A percentile compares a stretch with the other conserved stretches of the same genome.
phyloP scores from a whole-genome alignment of 345 rosid species.

The Eucalyptus shirleyi region DNA sequence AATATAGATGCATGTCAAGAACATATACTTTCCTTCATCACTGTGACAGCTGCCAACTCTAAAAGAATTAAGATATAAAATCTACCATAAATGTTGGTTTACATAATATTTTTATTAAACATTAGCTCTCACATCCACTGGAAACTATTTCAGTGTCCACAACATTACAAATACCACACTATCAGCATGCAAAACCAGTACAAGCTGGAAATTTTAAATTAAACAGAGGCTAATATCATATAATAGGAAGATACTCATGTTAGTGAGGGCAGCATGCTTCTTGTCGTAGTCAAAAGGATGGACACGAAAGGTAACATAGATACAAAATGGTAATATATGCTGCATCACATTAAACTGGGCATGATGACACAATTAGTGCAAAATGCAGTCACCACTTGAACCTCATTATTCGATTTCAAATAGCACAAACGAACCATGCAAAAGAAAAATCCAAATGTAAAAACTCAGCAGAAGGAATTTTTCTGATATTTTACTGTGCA shows the following conservation, averaged over 20 bases:
- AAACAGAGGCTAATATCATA: not conserved
- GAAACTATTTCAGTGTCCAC: not conserved
- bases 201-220: not conserved
- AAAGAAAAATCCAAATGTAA: not conserved
- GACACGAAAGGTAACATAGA: not conserved
- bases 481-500: not conserved
- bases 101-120: not conserved
- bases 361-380: not conserved
- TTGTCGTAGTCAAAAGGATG: not conserved
- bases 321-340: not conserved
- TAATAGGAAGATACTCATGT: not conserved
- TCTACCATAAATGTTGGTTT: not conserved
- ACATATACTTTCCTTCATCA: not conserved
- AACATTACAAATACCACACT: not conserved
- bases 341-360: not conserved
- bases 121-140: not conserved
- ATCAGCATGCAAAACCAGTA: not conserved
- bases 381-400: not conserved
- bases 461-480: not conserved
- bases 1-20: not conserved
- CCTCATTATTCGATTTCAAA: not conserved
- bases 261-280: not conserved
- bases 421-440: not conserved
- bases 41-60: not conserved
- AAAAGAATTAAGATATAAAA: not conserved